These are phyloP conservation scores for Leccinellum rugosiceps DNA, from an alignment of 768 basidiomycete genomes.

Conservation along the genomic window DNA sequence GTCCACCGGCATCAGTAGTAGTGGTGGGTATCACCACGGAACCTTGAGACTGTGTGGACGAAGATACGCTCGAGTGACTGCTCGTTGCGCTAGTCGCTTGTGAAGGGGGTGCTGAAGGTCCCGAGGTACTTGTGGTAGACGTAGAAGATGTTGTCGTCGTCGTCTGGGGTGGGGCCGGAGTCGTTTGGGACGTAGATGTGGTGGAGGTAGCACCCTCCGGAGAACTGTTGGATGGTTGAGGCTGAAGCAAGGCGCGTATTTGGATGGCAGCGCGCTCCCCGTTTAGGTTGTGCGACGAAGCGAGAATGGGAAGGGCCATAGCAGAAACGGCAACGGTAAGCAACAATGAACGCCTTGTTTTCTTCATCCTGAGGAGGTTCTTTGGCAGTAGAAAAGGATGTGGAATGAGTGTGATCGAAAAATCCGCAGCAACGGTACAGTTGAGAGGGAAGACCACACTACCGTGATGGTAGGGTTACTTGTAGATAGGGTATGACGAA, in stretches of 20 bases:
- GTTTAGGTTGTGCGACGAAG: constrained; percentile 20
- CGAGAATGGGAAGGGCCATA: constrained; percentile 24
- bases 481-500: background rate
- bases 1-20: constrained; percentile 32
- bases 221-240: background rate
- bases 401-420: constrained; percentile 24
- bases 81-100: background rate
- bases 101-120: constrained; percentile 1
- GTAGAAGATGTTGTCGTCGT: constrained; percentile 6
- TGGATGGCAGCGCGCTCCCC: constrained; percentile 11
- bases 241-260: constrained; percentile 11
- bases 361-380: constrained; percentile 23
- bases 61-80: constrained; percentile 1
- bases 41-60: background rate
- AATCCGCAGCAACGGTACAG: constrained; percentile 21
- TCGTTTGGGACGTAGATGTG: background rate
- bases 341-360: constrained; percentile 22
- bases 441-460: constrained; percentile 8
- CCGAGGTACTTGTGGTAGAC: constrained; percentile 13
- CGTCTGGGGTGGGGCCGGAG: background rate
- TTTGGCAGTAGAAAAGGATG: constrained; percentile 3
- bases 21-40: constrained; percentile 11
- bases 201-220: background rate
- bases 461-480: constrained; percentile 6
- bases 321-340: constrained; percentile 27